Percentiles rank a stretch among this genome's conserved stretches.
Evolutionary conservation across 371 early-diverging fungal genomes (phyloP).

Genomic region (Entomophthora muscae): DNA sequence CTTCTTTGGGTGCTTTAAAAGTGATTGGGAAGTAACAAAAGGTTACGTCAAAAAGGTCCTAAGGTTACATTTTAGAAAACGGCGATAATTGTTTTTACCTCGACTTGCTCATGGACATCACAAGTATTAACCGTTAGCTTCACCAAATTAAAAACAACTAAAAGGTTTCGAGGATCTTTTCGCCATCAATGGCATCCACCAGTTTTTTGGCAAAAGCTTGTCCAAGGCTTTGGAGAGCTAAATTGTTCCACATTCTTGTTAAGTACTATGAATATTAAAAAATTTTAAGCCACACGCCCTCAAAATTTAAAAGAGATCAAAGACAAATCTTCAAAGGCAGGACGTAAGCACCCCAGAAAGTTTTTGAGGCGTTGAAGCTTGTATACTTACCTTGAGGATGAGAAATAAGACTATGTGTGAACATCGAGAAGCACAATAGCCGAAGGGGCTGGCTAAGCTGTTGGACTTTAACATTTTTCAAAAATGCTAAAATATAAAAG

Average conservation of each 20-base stretch:
- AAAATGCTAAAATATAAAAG: constrained; percentile 27
- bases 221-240: constrained; percentile 19
- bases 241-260: neutral
- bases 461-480: constrained; percentile 34
- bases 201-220: constrained; percentile 66
- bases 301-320: no score
- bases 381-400: neutral
- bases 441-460: constrained; percentile 17
- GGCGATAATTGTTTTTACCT: constrained; percentile 22
- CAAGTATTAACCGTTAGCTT: constrained; percentile 40
- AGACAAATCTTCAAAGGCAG: no score
- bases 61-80: neutral
- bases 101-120: constrained; percentile 54
- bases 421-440: constrained; percentile 7
- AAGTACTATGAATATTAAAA: neutral
- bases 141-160: constrained; percentile 63
- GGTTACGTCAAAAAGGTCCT: constrained; percentile 83
- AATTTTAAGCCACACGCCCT: no score
- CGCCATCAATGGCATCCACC: constrained; percentile 81
- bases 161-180: constrained; percentile 93
- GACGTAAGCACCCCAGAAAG: no score
- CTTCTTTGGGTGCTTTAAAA: constrained; percentile 85
- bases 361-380: no score
- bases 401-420: neutral
- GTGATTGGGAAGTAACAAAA: constrained; percentile 98